Conservation (phyloP, 768 basidiomycete genomes). For the Wakefieldia striispora region DNA sequence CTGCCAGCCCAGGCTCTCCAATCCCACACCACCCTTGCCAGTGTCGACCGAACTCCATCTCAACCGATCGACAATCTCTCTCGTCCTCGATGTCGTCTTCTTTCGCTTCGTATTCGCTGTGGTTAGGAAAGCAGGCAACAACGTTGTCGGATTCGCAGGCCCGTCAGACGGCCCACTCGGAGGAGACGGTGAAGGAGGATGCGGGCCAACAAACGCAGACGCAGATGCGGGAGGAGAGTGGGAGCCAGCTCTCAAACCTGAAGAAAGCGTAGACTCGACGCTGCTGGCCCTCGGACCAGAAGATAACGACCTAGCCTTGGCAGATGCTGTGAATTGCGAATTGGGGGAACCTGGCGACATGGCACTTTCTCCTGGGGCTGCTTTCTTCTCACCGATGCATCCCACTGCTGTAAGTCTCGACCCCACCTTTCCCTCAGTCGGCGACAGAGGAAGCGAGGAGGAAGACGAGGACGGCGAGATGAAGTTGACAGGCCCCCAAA, state of each 20-base stretch:
- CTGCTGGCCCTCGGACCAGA: constrained; percentile 7
- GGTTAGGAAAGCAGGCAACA: constrained; percentile 26
- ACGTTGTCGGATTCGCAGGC: constrained; percentile 8
- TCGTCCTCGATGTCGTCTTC: constrained; percentile 26
- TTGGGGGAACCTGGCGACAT: not conserved
- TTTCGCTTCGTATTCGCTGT: constrained; percentile 20
- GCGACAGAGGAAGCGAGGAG: constrained; percentile 16
- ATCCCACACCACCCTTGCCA: constrained; percentile 11
- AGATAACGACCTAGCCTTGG: constrained; percentile 18
- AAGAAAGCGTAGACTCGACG: constrained; percentile 8
- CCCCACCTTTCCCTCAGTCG: constrained; percentile 5
- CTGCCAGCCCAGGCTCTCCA: constrained; percentile 16
- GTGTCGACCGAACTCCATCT: constrained; percentile 25
- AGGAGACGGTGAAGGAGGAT: constrained; percentile 10
- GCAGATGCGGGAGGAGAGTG: constrained; percentile 7
- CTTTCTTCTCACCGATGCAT: constrained; percentile 5
- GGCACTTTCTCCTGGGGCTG: not conserved
- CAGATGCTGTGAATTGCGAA: not conserved
- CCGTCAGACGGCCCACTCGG: not conserved
- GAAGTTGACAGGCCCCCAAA: constrained; percentile 23
- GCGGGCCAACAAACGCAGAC: constrained; percentile 7
- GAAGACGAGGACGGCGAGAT: constrained; percentile 18
- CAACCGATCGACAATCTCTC: constrained; percentile 30
- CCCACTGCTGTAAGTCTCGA: not conserved
- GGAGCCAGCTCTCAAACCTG: constrained; percentile 5